Evolutionary conservation across 306 rosid genomes (phyloP).

Genomic region (Ceratonia siliqua): DNA sequence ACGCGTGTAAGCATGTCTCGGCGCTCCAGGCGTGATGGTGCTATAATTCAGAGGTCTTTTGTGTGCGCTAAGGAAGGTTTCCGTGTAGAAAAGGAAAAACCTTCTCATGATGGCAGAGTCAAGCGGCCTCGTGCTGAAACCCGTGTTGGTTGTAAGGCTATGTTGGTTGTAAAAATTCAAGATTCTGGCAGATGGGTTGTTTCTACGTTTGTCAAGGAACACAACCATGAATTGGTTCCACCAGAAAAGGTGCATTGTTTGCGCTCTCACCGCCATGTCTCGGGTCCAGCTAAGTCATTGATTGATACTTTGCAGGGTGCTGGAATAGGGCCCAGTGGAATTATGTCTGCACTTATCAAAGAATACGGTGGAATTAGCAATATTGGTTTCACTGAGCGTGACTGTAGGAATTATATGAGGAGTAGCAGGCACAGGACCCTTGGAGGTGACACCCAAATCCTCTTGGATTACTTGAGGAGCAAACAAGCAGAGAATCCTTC

Average conservation of each 20-base stretch:
- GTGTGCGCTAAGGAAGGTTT: constrained; percentile 49
- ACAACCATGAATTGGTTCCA: constrained; percentile 45
- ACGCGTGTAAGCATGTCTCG: constrained; percentile 47
- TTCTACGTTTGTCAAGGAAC: constrained; percentile 38
- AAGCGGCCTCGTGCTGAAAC: constrained; percentile 44
- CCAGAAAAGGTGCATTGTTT: constrained; percentile 43
- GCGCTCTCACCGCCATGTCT: constrained; percentile 46
- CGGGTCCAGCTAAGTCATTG: constrained; percentile 37
- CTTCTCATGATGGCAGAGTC: constrained; percentile 22
- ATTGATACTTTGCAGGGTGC: constrained; percentile 47
- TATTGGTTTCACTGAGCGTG: constrained; percentile 42
- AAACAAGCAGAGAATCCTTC: constrained; percentile 36
- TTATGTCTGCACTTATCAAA: constrained; percentile 45
- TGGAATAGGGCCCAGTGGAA: constrained; percentile 46
- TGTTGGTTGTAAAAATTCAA: constrained; percentile 43
- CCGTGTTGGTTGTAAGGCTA: constrained; percentile 47
- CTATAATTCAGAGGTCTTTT: constrained; percentile 46
- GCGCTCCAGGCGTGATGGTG: constrained; percentile 45
- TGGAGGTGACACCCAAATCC: constrained; percentile 39
- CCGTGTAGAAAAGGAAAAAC: constrained; percentile 36
- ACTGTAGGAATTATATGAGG: constrained; percentile 46
- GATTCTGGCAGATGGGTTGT: constrained; percentile 42
- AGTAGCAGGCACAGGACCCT: constrained; percentile 43
- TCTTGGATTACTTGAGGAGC: constrained; percentile 42
- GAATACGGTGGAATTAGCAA: constrained; percentile 43